These are phyloP conservation scores for Gnetum montanum DNA, from an alignment of 75 land plant genomes.

Conservation along the genomic window DNA sequence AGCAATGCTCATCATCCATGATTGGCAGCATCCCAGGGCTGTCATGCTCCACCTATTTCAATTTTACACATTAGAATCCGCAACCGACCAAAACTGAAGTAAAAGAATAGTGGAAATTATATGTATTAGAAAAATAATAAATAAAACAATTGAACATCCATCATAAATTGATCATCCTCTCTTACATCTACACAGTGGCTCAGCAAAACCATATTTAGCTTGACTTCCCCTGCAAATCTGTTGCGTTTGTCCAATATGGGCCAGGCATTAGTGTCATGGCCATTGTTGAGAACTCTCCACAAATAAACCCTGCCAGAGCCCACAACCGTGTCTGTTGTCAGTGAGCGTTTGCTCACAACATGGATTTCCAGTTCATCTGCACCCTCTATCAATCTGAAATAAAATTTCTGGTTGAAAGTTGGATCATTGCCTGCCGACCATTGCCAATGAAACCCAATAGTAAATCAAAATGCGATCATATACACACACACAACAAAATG, in stretches of 20 bases:
- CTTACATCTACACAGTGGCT: no score
- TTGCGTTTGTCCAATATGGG: constrained; percentile 4
- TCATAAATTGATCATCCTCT: no score
- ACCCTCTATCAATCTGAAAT: background rate
- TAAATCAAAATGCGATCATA: background rate
- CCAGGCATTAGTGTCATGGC: constrained; percentile 1
- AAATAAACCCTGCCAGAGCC: constrained; percentile 8
- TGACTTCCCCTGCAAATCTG: constrained; percentile 3
- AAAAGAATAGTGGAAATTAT: no score
- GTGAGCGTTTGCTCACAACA: background rate
- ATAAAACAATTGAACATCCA: no score
- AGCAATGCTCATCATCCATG: no score
- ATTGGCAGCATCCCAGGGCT: no score
- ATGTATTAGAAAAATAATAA: no score
- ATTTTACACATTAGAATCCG: no score
- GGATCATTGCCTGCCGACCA: background rate
- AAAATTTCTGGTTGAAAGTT: constrained; percentile 2
- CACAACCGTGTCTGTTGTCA: background rate
- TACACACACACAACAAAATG: no score
- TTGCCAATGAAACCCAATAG: background rate
- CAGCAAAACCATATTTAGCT: background rate
- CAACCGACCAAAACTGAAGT: no score
- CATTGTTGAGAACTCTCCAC: background rate
- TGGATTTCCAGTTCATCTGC: constrained; percentile 3
- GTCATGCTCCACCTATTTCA: no score